Conservation (phyloP, 2,329 filamentous ascomycete genomes). For the Trichoderma guizhouense region DNA sequence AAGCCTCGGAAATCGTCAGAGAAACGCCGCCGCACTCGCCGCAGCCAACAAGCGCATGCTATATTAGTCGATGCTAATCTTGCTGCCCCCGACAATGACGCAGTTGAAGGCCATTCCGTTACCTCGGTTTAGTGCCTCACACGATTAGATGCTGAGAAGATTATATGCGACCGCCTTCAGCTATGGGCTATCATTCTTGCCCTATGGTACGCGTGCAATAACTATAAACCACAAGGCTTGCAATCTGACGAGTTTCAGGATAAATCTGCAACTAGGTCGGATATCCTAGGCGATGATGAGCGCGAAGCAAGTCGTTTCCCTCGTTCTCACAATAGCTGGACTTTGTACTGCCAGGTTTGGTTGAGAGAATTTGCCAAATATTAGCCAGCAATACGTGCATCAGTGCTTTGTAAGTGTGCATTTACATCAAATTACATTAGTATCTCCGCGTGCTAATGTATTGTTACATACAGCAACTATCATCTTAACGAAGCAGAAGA, state of each 20-base stretch:
- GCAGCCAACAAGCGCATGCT: background rate
- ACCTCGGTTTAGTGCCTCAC: background rate
- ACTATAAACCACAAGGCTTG: background rate
- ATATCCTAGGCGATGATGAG: too few species aligned
- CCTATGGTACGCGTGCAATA: background rate
- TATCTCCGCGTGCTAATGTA: background rate
- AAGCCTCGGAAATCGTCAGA: slow-evolving; percentile 33
- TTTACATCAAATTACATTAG: background rate
- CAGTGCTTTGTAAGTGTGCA: slow-evolving; percentile 31
- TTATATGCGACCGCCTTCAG: background rate
- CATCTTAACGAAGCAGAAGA: slow-evolving; percentile 30
- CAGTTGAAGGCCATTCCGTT: background rate
- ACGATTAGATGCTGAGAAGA: background rate
- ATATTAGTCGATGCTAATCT: background rate
- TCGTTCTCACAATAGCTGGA: slow-evolving; percentile 33
- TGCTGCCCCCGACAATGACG: background rate
- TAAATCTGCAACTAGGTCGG: too few species aligned
- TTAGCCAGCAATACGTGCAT: slow-evolving; percentile 27
- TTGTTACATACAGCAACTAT: slow-evolving; percentile 24
- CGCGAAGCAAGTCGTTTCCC: slow-evolving; percentile 23
- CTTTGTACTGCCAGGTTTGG: slow-evolving; percentile 33
- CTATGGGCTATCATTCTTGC: background rate
- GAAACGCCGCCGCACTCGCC: slow-evolving; percentile 22
- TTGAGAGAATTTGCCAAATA: slow-evolving; percentile 25
- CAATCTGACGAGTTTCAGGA: too few species aligned